Conservation (phyloP, 192 early-diverging fungal species). For the Mortierella claussenii region DNA sequence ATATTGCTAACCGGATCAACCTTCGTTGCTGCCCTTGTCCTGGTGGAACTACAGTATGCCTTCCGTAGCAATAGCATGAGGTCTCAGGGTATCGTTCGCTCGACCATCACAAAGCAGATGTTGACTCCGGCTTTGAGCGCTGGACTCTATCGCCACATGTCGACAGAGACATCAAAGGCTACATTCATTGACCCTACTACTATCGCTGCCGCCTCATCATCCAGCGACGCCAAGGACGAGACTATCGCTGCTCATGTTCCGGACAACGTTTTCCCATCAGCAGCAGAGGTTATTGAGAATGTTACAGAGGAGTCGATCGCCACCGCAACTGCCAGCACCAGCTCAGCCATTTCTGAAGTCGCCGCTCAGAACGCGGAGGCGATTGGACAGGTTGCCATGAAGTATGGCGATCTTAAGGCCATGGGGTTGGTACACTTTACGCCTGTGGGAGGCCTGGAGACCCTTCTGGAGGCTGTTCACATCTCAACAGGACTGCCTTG, state of each 20-base stretch:
- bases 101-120: conserved; percentile 15
- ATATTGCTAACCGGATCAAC: too few relatives aligned
- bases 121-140: conserved; percentile 30
- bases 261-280: conserved; percentile 28
- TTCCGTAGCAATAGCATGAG: conserved; percentile 19
- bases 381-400: conserved; percentile 63
- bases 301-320: conserved; percentile 31
- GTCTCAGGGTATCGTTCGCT: conserved; percentile 11
- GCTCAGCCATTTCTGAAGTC: conserved; percentile 23
- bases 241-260: neutral
- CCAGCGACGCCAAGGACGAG: conserved; percentile 4
- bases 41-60: too few relatives aligned
- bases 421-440: conserved; percentile 81
- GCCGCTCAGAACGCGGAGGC: conserved; percentile 55
- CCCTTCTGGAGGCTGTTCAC: conserved; percentile 79
- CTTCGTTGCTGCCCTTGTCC: too few relatives aligned
- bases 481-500: conserved; percentile 89
- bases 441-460: conserved; percentile 79
- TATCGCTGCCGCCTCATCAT: conserved; percentile 2
- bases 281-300: conserved; percentile 42
- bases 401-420: conserved; percentile 87
- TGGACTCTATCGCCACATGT: conserved; percentile 47
- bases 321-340: conserved; percentile 21
- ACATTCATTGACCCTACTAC: conserved; percentile 33
- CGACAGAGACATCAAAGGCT: conserved; percentile 35